Evolutionary conservation across 73 alveolate species (phyloP).

Genomic region (Tetrahymena elliotti): DNA sequence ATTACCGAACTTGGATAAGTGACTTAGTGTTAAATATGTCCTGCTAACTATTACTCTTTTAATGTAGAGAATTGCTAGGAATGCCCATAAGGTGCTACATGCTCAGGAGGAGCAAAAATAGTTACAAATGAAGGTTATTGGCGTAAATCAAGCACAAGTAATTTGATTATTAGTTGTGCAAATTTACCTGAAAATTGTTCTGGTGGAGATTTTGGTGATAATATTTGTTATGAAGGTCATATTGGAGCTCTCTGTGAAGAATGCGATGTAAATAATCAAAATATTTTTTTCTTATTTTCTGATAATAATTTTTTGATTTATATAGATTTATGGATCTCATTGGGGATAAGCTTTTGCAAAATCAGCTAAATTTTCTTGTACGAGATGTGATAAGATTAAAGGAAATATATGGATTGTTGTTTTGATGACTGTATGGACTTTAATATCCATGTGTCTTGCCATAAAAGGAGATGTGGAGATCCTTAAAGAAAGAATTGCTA

Average conservation of each 20-base stretch:
- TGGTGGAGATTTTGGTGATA: constrained; percentile 19
- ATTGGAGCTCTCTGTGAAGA: constrained; percentile 39
- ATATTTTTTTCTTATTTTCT: background rate
- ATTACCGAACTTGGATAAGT: background rate
- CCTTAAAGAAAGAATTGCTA: background rate
- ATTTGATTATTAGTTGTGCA: background rate
- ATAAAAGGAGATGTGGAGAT: background rate
- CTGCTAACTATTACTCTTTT: background rate
- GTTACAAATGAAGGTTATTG: background rate
- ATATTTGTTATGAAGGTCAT: constrained; percentile 17
- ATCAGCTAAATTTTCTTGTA: constrained; percentile 4
- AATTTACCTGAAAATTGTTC: constrained; percentile 6
- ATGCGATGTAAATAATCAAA: constrained; percentile 3
- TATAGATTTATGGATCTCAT: background rate
- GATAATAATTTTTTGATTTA: background rate
- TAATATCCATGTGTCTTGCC: constrained; percentile 4
- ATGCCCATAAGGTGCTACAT: background rate
- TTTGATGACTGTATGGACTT: constrained; percentile 16
- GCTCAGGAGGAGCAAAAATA: background rate
- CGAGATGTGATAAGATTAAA: background rate
- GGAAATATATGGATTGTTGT: background rate
- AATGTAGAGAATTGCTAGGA: background rate
- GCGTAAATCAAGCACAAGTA: background rate
- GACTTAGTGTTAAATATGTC: background rate
- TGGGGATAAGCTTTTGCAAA: background rate